phyloP scores from a whole-genome alignment of 2,329 filamentous ascomycete species.

The Ophiostoma perfectum region DNA sequence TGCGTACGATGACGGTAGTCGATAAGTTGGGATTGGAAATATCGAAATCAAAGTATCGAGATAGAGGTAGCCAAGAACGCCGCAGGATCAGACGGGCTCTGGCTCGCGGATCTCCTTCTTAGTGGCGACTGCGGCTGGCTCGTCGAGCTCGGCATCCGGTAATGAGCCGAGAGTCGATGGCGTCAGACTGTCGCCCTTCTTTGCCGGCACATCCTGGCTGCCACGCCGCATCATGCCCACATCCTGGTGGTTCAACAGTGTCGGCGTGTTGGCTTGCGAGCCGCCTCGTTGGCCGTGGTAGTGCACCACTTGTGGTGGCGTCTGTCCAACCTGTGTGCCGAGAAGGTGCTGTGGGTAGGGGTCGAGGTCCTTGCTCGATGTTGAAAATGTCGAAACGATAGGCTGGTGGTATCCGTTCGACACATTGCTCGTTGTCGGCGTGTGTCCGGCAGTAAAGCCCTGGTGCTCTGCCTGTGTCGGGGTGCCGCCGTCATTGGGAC shows the following conservation, averaged over 20 bases:
- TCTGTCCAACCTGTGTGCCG: slow-evolving; percentile 56
- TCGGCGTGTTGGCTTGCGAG: slow-evolving; percentile 61
- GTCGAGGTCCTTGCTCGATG: slow-evolving; percentile 63
- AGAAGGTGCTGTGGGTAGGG: slow-evolving; percentile 62
- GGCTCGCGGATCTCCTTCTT: slow-evolving; percentile 32
- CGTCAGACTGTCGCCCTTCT: slow-evolving; percentile 37
- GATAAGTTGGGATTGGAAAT: too few relatives aligned
- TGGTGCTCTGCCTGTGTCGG: slow-evolving; percentile 57
- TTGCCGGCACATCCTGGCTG: slow-evolving; percentile 42
- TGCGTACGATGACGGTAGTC: too few relatives aligned
- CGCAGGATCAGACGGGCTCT: neutral
- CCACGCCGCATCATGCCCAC: slow-evolving; percentile 42
- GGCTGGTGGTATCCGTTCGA: slow-evolving; percentile 62
- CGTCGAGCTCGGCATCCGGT: slow-evolving; percentile 31
- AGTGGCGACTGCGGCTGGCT: neutral
- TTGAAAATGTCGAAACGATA: slow-evolving; percentile 63
- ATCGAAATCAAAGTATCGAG: neutral
- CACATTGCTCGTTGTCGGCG: slow-evolving; percentile 41
- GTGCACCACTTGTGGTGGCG: slow-evolving; percentile 60
- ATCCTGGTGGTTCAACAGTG: slow-evolving; percentile 49
- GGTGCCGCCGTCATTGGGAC: slow-evolving; percentile 53
- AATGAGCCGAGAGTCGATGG: slow-evolving; percentile 39
- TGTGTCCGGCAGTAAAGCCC: slow-evolving; percentile 39
- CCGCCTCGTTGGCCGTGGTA: slow-evolving; percentile 64
- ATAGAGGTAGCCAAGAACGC: neutral